These are phyloP conservation scores for Alternaria arborescens DNA, from an alignment of 2,329 filamentous ascomycete species.

Conservation along the genomic window DNA sequence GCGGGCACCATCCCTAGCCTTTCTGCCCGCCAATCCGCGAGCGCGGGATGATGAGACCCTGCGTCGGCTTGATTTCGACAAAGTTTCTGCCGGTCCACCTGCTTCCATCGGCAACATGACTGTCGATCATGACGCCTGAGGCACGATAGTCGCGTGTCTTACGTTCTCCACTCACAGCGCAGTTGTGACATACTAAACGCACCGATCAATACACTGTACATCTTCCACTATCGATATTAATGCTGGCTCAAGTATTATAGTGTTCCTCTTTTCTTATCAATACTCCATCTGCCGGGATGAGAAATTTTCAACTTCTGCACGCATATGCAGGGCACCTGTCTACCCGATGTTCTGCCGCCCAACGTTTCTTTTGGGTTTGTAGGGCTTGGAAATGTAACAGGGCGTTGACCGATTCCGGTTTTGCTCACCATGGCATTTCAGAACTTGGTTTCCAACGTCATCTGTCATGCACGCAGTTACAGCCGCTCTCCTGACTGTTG, in stretches of 20 bases:
- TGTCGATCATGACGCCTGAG: conserved; percentile 47
- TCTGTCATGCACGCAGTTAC: not conserved
- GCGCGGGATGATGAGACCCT: conserved; percentile 35
- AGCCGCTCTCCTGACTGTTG: conserved; percentile 1
- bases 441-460: conserved; percentile 8
- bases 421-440: conserved; percentile 6
- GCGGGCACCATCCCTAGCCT: conserved; percentile 29
- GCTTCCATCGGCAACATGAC: conserved; percentile 17
- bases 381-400: conserved; percentile 1
- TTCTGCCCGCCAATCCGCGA: conserved; percentile 26
- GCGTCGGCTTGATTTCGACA: conserved; percentile 33
- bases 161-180: conserved; percentile 15
- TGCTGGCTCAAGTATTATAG: not conserved
- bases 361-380: conserved; percentile 6
- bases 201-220: conserved; percentile 3
- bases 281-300: not conserved
- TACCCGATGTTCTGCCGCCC: conserved; percentile 10
- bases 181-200: conserved; percentile 10
- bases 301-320: not conserved
- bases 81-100: conserved; percentile 33
- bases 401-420: conserved; percentile 7
- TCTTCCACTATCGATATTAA: conserved; percentile 1
- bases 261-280: conserved; percentile 1
- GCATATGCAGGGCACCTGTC: conserved; percentile 4
- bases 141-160: conserved; percentile 19